Percentiles rank a stretch among this genome's conserved stretches.
Evolutionary conservation across 1,139 yeast genomes (phyloP).

Genomic region (Saccharomyces hybrid): DNA sequence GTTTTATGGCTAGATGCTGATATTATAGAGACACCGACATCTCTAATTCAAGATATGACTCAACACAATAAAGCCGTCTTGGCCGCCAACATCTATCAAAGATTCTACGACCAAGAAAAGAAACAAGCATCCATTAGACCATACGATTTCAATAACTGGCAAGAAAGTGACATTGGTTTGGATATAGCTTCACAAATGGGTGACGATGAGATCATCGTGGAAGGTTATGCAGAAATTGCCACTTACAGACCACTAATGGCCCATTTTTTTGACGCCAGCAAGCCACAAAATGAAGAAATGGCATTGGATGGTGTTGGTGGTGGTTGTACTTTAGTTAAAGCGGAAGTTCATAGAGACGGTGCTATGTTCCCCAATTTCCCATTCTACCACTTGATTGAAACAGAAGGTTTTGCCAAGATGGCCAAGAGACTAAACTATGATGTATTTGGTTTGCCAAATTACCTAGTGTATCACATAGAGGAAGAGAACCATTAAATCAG

Average conservation of each 20-base stretch:
- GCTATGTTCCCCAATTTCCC: slow-evolving; percentile 99
- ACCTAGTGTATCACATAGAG: slow-evolving; percentile 78
- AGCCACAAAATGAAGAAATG: slow-evolving; percentile 57
- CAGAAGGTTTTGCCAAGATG: slow-evolving; percentile 98
- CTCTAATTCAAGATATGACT: slow-evolving; percentile 82
- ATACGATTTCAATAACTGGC: slow-evolving; percentile 95
- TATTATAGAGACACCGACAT: slow-evolving; percentile 76
- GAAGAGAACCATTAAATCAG: slow-evolving; percentile 37
- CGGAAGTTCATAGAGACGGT: slow-evolving; percentile 97
- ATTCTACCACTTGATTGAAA: slow-evolving; percentile 90
- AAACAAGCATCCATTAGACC: slow-evolving; percentile 64
- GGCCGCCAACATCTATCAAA: slow-evolving; percentile 88
- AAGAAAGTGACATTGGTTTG: slow-evolving; percentile 80
- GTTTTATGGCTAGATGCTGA: slow-evolving; percentile 93
- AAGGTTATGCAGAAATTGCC: slow-evolving; percentile 86
- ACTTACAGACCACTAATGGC: slow-evolving; percentile 97
- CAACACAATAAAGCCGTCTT: slow-evolving; percentile 76
- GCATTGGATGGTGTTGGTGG: slow-evolving; percentile 95
- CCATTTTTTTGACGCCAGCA: slow-evolving; percentile 61
- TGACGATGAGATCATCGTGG: slow-evolving; percentile 88
- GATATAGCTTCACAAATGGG: slow-evolving; percentile 60
- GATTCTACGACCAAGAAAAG: slow-evolving; percentile 54
- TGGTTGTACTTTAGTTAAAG: slow-evolving; percentile 89
- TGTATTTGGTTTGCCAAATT: slow-evolving; percentile 88
- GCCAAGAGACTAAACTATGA: slow-evolving; percentile 89